Evolutionary conservation across 2,329 filamentous ascomycete genomes (phyloP), one percentile per base, ranked within the genome.

Genomic region (Epicoccum nigrum): DNA sequence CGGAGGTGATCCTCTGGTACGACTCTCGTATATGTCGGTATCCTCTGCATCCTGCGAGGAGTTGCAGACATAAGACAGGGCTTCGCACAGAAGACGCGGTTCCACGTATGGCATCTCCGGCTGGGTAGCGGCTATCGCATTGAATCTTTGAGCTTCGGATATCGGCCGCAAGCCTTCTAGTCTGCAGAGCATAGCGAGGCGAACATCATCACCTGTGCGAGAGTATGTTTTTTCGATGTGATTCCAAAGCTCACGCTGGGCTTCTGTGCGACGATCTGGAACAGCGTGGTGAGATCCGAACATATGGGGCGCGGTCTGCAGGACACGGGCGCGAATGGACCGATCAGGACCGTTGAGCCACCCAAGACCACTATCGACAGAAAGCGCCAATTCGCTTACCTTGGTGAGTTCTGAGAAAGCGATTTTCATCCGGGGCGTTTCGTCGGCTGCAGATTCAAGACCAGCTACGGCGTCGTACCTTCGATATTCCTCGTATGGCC

Each of bases 361-460:
- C 9, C 87, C 87, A 30, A 89, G 76, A 8, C 87, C 86, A 48
- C 81, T 85, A 63, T 88, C 84, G 32, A 88, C 79, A 15, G 84
- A 88, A 3, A 90, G 71, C 0, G 83, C 87, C n/a, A 90, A 77
- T 54, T 88, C 85, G 28, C 76, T 77, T 2, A 86, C 81, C 7
- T 78, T 76, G 2, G 66, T 72, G 1, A 89, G 76, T 44, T 79
- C 81, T 9, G 76, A 76, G 48, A 90, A 79, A 3, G 86, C 85
- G 27, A 78, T 75, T 54, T 79, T 83, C 83, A 88, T 85, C 23
- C 79, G 79, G 8, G 78, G 76, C 0, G 80, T 84, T 61, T 87
- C 84, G 59, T 89, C 86, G 4, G 86, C 85, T 8, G 83, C 81
- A 43, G 80, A 75, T 64, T 88, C 86, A 2, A 88, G 76, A 7